Conservation (phyloP, 805 yeast species). For the Suhomyces sp. region DNA sequence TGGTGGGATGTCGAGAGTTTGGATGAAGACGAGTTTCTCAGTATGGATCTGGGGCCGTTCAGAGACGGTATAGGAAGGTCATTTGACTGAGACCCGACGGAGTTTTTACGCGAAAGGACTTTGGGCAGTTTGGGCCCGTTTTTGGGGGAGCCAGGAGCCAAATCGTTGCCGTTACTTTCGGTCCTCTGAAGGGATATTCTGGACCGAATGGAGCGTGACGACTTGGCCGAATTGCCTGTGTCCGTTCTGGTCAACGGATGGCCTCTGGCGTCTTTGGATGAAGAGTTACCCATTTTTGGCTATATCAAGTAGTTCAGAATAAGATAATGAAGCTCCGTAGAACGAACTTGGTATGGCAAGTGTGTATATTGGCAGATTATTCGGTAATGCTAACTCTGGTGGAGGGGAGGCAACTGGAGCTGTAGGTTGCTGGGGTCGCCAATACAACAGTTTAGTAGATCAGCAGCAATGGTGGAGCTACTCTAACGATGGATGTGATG, state of each 20-base stretch:
- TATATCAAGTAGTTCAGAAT: neutral
- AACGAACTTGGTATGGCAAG: neutral
- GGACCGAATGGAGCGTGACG: conserved; percentile 46
- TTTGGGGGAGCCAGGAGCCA: conserved; percentile 17
- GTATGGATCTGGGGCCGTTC: conserved; percentile 3
- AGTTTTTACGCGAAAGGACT: conserved; percentile 29
- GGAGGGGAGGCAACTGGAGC: neutral
- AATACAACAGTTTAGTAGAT: neutral
- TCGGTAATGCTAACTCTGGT: neutral
- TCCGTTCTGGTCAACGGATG: conserved; percentile 54
- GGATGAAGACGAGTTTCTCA: conserved; percentile 6
- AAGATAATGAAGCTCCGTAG: neutral
- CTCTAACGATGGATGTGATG: neutral
- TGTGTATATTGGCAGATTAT: no score
- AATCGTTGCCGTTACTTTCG: conserved; percentile 13
- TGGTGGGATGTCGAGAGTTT: conserved; percentile 11
- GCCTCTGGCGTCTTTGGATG: conserved; percentile 38
- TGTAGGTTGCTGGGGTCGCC: neutral
- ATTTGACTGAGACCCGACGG: conserved; percentile 20
- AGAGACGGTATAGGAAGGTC: conserved; percentile 8
- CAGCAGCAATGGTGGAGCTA: neutral
- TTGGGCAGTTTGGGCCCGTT: conserved; percentile 27
- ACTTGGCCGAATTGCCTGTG: conserved; percentile 49
- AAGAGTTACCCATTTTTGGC: conserved; percentile 47
- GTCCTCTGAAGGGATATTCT: conserved; percentile 23